phyloP scores from a whole-genome alignment of 2,329 filamentous ascomycete genomes.

The Aspergillus thermomutatus region DNA sequence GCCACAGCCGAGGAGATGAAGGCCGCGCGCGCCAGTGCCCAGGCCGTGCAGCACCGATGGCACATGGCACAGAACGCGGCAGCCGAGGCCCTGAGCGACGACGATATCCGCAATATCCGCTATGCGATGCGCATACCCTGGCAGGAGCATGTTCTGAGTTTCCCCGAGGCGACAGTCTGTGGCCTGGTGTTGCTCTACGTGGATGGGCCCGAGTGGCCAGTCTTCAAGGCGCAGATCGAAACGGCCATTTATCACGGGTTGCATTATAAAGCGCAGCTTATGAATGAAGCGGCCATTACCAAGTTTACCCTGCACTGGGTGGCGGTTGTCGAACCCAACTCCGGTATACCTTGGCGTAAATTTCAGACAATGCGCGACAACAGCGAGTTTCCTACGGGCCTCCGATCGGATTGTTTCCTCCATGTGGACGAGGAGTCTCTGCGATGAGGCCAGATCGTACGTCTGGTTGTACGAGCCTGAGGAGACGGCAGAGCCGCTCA shows the following conservation, averaged over 20 bases:
- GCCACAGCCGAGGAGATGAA: slow-evolving; percentile 9
- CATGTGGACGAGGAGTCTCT: slow-evolving; percentile 11
- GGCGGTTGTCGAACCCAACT: background rate
- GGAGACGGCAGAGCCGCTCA: slow-evolving; percentile 6
- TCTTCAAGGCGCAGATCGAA: slow-evolving; percentile 2
- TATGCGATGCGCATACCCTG: slow-evolving; percentile 8
- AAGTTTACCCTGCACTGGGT: slow-evolving; percentile 11
- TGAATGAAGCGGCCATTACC: slow-evolving; percentile 8
- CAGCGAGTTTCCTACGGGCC: slow-evolving; percentile 1
- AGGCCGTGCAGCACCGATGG: slow-evolving; percentile 4
- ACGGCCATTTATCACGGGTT: slow-evolving; percentile 9
- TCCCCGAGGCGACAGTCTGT: slow-evolving; percentile 1
- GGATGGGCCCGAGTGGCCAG: background rate
- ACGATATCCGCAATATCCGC: slow-evolving; percentile 10
- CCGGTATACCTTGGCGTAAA: background rate
- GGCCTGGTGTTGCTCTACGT: slow-evolving; percentile 10
- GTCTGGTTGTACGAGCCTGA: slow-evolving; percentile 13
- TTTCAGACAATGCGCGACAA: slow-evolving; percentile 4
- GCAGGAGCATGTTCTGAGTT: slow-evolving; percentile 10
- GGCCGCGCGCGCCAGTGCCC: slow-evolving; percentile 4
- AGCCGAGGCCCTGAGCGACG: slow-evolving; percentile 2
- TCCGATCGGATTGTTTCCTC: slow-evolving; percentile 10
- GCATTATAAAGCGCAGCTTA: slow-evolving; percentile 2
- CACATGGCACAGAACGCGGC: background rate
- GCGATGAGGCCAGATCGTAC: slow-evolving; percentile 10